phyloP scores from a whole-genome alignment of 2,329 filamentous ascomycete genomes.

The Neonectria neomacrospora region DNA sequence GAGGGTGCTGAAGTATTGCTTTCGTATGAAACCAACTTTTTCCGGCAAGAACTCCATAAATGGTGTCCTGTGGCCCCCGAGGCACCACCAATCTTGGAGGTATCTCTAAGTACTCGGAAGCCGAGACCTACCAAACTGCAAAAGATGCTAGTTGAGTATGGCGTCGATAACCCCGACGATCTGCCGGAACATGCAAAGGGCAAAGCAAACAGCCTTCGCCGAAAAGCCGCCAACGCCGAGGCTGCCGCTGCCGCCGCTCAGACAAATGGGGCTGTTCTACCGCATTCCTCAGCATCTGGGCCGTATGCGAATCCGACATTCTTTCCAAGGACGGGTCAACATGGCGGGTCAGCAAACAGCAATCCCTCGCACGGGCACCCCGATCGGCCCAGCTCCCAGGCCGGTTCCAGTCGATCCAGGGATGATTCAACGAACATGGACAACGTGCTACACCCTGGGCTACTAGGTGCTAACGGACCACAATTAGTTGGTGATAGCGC shows the following conservation, averaged over 20 bases:
- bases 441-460: constrained; percentile 54
- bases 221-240: constrained; percentile 73
- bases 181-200: constrained; percentile 84
- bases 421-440: constrained; percentile 51
- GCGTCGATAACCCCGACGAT: constrained; percentile 90
- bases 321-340: constrained; percentile 38
- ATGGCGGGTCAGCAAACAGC: constrained; percentile 25
- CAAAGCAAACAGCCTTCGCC: constrained; percentile 78
- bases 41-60: constrained; percentile 93
- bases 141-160: constrained; percentile 89
- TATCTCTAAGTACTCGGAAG: constrained; percentile 92
- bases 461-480: constrained; percentile 56
- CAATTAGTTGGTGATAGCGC: constrained; percentile 55
- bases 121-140: constrained; percentile 96
- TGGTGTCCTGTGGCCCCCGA: constrained; percentile 91
- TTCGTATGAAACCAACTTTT: constrained; percentile 95
- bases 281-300: constrained; percentile 34
- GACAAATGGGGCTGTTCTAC: constrained; percentile 32
- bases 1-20: constrained; percentile 96
- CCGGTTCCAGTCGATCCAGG: constrained; percentile 45
- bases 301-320: constrained; percentile 43
- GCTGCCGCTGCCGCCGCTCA: constrained; percentile 56
- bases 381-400: constrained; percentile 41
- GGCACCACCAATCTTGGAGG: constrained; percentile 85
- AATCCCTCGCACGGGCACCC: constrained; percentile 45